Conservation (phyloP, 225 moss, liverwort and hornwort species). For the Takakia lepidozioides region DNA sequence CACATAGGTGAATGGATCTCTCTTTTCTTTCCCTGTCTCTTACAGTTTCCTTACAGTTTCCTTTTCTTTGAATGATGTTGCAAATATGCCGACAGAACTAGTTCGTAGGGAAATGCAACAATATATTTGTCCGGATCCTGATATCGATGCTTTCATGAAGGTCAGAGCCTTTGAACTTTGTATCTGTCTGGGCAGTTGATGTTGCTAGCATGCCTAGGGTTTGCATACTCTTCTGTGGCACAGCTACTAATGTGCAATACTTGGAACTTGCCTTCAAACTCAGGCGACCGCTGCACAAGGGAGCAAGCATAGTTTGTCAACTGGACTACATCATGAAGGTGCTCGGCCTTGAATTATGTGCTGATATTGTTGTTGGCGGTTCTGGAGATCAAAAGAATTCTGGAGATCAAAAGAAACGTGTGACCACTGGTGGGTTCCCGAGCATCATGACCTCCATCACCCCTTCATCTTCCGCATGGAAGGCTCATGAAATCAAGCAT, state of each 20-base stretch:
- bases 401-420: slow-evolving; percentile 86
- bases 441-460: too few relatives aligned
- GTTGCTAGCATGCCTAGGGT: too few relatives aligned
- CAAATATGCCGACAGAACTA: slow-evolving; percentile 71
- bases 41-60: too few relatives aligned
- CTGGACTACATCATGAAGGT: slow-evolving; percentile 85
- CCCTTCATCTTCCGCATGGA: too few relatives aligned
- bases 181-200: too few relatives aligned
- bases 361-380: slow-evolving; percentile 74
- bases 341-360: slow-evolving; percentile 76
- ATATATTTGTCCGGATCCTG: slow-evolving; percentile 62
- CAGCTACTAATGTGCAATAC: too few relatives aligned
- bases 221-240: too few relatives aligned
- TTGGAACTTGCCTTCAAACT: too few relatives aligned
- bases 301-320: slow-evolving; percentile 49
- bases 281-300: slow-evolving; percentile 47
- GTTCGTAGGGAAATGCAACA: slow-evolving; percentile 63
- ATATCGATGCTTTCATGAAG: slow-evolving; percentile 90
- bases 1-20: too few relatives aligned
- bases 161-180: slow-evolving; percentile 22
- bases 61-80: too few relatives aligned
- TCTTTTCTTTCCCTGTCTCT: too few relatives aligned
- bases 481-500: too few relatives aligned
- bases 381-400: slow-evolving; percentile 83
- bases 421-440: slow-evolving; percentile 63